Conservation (phyloP, 192 early-diverging fungal genomes). For the Entomortierella lignicola region DNA sequence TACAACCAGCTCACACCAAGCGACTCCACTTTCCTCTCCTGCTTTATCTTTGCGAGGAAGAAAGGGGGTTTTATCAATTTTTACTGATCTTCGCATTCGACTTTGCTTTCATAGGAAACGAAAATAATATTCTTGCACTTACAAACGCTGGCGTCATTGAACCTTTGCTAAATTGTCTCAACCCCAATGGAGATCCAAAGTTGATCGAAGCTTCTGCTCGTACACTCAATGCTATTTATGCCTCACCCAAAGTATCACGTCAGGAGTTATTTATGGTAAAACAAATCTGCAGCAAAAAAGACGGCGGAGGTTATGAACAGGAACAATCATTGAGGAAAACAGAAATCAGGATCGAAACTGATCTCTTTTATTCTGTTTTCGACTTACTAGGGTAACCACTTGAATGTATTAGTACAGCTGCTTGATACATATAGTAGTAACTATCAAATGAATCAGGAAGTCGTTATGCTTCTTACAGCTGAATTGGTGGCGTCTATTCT, state of each 20-base stretch:
- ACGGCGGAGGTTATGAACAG: too few species aligned
- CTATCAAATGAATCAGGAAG: conserved; percentile 43
- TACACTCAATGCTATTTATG: conserved; percentile 75
- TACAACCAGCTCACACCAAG: not conserved
- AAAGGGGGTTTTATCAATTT: not conserved
- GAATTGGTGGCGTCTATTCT: conserved; percentile 75
- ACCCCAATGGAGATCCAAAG: conserved; percentile 53
- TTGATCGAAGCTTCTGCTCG: conserved; percentile 75
- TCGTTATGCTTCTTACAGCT: conserved; percentile 60
- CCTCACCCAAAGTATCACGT: conserved; percentile 62
- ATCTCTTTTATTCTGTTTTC: not conserved
- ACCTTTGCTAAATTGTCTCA: conserved; percentile 65
- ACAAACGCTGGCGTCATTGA: conserved; percentile 66
- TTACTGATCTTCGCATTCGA: not conserved
- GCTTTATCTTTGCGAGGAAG: too few species aligned
- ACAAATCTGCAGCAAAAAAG: not conserved
- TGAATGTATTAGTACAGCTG: conserved; percentile 60
- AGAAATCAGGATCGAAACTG: not conserved
- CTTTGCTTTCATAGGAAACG: conserved; percentile 58
- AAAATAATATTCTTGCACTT: conserved; percentile 68
- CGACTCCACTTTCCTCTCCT: not conserved
- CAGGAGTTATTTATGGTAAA: conserved; percentile 63
- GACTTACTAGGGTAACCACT: conserved; percentile 54
- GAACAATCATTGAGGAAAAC: not conserved
- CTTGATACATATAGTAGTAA: conserved; percentile 54